Evolutionary conservation across 1,284 basidiomycete species (phyloP).

Genomic region (Leucoagaricus sp.): DNA sequence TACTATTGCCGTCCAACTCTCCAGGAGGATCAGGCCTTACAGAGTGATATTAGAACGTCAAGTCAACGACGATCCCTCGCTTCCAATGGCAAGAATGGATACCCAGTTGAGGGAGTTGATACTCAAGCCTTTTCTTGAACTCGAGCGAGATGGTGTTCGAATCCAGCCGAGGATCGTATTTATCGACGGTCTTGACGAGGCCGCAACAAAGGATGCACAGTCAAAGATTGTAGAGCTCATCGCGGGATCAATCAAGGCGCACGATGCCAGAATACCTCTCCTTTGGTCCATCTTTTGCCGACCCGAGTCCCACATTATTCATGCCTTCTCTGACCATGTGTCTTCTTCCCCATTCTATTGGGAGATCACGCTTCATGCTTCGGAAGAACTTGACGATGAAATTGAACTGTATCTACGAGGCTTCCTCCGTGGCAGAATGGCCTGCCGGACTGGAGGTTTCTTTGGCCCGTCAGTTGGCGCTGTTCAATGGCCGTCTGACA

Average conservation of each 20-base stretch:
- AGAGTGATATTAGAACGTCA: background rate
- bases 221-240: background rate
- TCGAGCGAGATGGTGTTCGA: background rate
- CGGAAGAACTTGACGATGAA: background rate
- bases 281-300: background rate
- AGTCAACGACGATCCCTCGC: background rate
- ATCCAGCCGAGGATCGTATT: background rate
- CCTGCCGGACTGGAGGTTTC: background rate
- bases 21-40: background rate
- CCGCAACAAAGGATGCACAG: background rate
- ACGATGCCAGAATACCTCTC: background rate
- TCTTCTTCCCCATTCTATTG: background rate
- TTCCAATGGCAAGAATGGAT: background rate
- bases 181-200: background rate
- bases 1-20: background rate
- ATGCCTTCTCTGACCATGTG: background rate
- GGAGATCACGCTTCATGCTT: background rate
- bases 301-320: background rate
- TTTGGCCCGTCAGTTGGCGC: background rate
- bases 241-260: background rate
- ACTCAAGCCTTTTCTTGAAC: background rate
- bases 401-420: background rate
- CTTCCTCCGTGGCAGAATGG: background rate
- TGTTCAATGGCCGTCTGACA: constrained; percentile 17
- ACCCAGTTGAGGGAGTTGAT: background rate